Evolutionary conservation across 352 stramenopile species (phyloP).

Genomic region (Pythium plurisporium): DNA sequence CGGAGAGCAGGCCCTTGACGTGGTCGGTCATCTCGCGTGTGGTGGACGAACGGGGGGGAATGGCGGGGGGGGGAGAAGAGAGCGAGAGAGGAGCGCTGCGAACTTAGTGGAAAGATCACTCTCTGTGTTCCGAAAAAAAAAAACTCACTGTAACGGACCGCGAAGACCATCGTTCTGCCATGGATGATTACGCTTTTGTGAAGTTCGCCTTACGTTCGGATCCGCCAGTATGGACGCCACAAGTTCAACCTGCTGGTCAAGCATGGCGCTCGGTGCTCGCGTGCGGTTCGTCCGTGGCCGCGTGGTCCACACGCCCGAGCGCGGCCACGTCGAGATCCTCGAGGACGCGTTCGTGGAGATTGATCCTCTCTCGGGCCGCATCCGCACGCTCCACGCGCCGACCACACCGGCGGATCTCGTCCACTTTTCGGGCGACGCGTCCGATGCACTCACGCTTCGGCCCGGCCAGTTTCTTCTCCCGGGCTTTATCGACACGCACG

Average conservation of each 20-base stretch:
- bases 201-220: no score
- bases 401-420: constrained; percentile 24
- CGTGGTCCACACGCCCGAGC: constrained; percentile 38
- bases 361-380: constrained; percentile 29
- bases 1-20: constrained; percentile 40
- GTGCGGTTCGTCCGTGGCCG: constrained; percentile 38
- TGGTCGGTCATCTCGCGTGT: not conserved
- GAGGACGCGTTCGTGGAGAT: constrained; percentile 45
- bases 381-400: constrained; percentile 34
- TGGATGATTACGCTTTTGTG: not conserved
- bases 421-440: constrained; percentile 11
- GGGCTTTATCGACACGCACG: constrained; percentile 93
- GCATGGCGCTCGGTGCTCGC: not conserved
- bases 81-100: not conserved
- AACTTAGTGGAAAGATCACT: not conserved
- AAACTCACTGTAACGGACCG: no score
- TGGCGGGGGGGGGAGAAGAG: not conserved
- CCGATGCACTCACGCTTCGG: constrained; percentile 54
- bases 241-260: constrained; percentile 3
- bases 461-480: constrained; percentile 84
- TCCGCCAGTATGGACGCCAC: not conserved
- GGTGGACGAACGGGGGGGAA: not conserved
- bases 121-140: not conserved
- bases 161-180: not conserved
- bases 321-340: constrained; percentile 35